Evolutionary conservation across 2,329 filamentous ascomycete genomes (phyloP), one percentile per base, ranked within the genome.

Genomic region (Aspergillus sclerotialis): DNA sequence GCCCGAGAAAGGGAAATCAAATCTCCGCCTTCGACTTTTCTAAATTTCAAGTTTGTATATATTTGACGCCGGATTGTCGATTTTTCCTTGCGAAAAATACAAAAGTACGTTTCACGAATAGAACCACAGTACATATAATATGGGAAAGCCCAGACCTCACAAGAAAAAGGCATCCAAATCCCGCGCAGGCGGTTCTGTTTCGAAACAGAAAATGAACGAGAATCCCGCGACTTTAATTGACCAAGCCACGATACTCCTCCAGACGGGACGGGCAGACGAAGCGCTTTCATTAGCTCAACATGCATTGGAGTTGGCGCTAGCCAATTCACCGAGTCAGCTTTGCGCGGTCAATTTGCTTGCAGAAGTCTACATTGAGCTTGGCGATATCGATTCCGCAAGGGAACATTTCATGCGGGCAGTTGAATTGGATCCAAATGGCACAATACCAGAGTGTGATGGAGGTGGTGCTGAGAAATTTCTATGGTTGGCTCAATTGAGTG

Each of bases 401-500:
- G 64, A 70, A 30, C 81, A 78, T 52, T 94, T 95, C 52, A 60
- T 79, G 40, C 71, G 75, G 29, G 87, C 92, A 0, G 82, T 83
- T 24, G 68, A 73, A 35, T 73, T 92, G 23, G 92, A 98, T 56
- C 73, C 80, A 15, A 77, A 89, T 37, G 92, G 90, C 12, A 63
- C 68, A 25, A 66, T 79, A 39, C 75, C 82, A 12, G 82, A 87
- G 51, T 74, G 77, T 25, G 60, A 80, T 33, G 89, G 88, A 31
- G 87, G 86, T 17, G 89, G 89, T 1, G 78, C 88, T 0, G 90
- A 96, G 56, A 96, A 95, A 65, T 96, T 95, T 55, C 66, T 96
- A 31, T 94, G 89, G 77, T 70, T 98, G 38, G 92, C 92, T 43
- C 92, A 98, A 64, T 72, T 98, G 52, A 92, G 73, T 44, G 75